Evolutionary conservation across 2,329 filamentous ascomycete species (phyloP), one percentile per base, ranked within the genome.

Genomic region (Taxawa tesnikishii): DNA sequence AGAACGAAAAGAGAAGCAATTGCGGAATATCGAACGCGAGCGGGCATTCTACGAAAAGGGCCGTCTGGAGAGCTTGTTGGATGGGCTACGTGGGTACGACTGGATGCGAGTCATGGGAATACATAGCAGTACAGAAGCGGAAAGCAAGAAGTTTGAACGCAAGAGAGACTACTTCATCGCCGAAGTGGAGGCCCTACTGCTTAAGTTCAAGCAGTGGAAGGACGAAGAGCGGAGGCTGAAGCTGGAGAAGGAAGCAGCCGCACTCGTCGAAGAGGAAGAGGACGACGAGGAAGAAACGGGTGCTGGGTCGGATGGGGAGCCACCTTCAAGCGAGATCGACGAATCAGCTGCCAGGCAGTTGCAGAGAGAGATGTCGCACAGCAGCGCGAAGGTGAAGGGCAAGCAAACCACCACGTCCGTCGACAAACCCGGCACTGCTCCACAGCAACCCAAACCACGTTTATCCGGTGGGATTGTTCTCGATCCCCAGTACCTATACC

Each of bases 61-160:
- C 28, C 70, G 77, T 43, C 55, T 79, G n/a, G 73, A 79, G 39
- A 63, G 73, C 6, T 58, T 79, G 11, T 67, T 94, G 5, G 84
- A 90, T 33, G 84, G 84, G 12, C 68, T 98, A 1, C 80, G 84
- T 51, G 83, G 88, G 3, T 83, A 82, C 36, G 90, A 96, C 55
- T 98, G 90, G 90, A 65, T 94, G 35, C 78, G 82, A 39, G 73
- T 87, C 4, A 85, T 98, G 75, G 90, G 88, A 15, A 79, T 96
- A 19, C 88, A 76, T 41, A 83, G 71, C 23, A 61, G 92, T 23
- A 92, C 84, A 0, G 87, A 94, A 49, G 75, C 75, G 14, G 83
- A 83, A 48, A 88, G 83, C 58, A 90, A 81, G 54, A 72, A 79
- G 17, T 94, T 84, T 55, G 84, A 94, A 55, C 76, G 80, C 3